Evolutionary conservation across 2,329 filamentous ascomycete species (phyloP), one percentile per base, ranked within the genome.

Genomic region (Exophiala sideris): DNA sequence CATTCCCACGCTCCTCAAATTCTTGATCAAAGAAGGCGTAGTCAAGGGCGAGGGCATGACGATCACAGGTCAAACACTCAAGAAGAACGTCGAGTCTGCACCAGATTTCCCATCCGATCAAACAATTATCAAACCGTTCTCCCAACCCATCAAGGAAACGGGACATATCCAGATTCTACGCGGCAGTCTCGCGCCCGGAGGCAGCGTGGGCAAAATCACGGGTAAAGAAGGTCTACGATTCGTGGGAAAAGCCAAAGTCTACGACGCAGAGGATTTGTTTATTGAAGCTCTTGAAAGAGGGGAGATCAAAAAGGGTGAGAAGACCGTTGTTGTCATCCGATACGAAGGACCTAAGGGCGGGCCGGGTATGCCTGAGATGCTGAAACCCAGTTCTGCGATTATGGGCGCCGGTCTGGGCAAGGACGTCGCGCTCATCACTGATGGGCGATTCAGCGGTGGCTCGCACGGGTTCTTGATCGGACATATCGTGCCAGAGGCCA

Each of bases 401-500:
- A 89, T 89, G 85, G 86, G 86, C 14, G 84, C 84, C 16, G 85
- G 85, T 12, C 78, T 88, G 9, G 85, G 85, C 42, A 75, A 85
- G 54, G 85, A 88, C 58, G 82, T 86, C 18, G 86, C 86, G 3
- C 75, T 89, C 35, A 85, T 89, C 70, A 89, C 86, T 1, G 86
- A 89, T 64, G 86, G 86, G 0, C 83, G 88, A 36, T 91, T 90
- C 78, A 87, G 83, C 7, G 90, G 90, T 54, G 90, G 88, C 48
- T 87, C 83, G 58, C 89, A 94, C 79, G 89, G 89, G 36, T 94
- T 94, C 80, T 76, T 94, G 63, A 92, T 94, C 65, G 89, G 89
- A 1, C 89, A 94, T 72, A 87, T 95, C 58, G 89, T 91, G 38
- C 90, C 90, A 21, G 90, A 95, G 74, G 90, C 90, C 7, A 86